phyloP scores from a whole-genome alignment of 1,139 yeast species.

The Yamadazyma conglobata region DNA sequence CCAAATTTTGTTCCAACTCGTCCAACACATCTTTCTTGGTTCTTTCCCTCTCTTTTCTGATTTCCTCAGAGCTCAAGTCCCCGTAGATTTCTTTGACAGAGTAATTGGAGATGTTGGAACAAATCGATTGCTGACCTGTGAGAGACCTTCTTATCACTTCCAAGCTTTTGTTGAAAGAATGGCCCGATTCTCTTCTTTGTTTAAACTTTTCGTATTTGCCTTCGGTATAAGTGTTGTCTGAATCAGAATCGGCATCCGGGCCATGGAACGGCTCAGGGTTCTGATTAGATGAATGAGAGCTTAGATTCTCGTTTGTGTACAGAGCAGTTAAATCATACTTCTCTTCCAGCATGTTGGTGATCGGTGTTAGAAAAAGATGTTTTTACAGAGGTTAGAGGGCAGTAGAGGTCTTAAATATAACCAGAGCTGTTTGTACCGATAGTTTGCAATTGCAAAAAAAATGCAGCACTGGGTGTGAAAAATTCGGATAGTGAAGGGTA shows the following conservation, averaged over 20 bases:
- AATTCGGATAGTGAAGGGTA: too few relatives aligned
- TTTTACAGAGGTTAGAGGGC: too few relatives aligned
- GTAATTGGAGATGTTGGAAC: slow-evolving; percentile 15
- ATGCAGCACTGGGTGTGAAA: too few relatives aligned
- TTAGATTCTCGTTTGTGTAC: slow-evolving; percentile 4
- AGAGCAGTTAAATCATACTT: too few relatives aligned
- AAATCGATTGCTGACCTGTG: slow-evolving; percentile 12
- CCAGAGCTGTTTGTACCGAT: slow-evolving; percentile 2
- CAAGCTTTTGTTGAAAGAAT: slow-evolving; percentile 15
- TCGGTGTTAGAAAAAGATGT: too few relatives aligned
- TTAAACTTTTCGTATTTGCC: slow-evolving; percentile 1
- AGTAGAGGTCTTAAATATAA: not conserved
- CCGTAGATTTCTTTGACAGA: slow-evolving; percentile 36
- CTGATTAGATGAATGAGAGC: slow-evolving; percentile 8
- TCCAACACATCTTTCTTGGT: slow-evolving; percentile 38
- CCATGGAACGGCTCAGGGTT: not conserved
- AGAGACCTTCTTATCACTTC: slow-evolving; percentile 11
- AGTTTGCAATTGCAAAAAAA: slow-evolving; percentile 1
- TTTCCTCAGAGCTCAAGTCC: slow-evolving; percentile 27
- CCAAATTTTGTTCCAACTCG: slow-evolving; percentile 25
- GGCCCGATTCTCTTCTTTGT: slow-evolving; percentile 11
- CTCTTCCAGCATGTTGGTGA: too few relatives aligned
- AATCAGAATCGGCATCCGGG: slow-evolving; percentile 2
- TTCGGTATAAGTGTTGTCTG: slow-evolving; percentile 12
- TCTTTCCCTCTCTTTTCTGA: slow-evolving; percentile 32